A percentile compares a stretch with the other conserved stretches of the same genome.
phyloP scores from a whole-genome alignment of 2,329 filamentous ascomycete species.

The Fusarium lateritium region DNA sequence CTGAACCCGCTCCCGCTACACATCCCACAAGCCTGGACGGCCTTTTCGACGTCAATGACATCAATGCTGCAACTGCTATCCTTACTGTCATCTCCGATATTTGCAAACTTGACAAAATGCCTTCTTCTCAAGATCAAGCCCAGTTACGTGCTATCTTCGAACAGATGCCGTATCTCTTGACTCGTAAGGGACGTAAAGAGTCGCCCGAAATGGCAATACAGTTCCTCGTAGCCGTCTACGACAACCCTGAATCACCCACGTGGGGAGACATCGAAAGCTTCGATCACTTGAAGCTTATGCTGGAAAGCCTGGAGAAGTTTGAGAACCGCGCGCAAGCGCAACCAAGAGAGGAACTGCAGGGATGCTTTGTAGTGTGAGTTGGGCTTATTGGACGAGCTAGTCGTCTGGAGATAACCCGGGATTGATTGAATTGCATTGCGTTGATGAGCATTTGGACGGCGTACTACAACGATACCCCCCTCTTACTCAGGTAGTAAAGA shows the following conservation, averaged over 20 bases:
- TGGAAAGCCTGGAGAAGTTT: slow-evolving; percentile 22
- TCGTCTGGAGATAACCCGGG: background rate
- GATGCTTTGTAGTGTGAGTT: slow-evolving; percentile 24
- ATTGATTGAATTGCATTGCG: slow-evolving; percentile 18
- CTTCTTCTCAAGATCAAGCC: background rate
- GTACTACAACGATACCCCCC: slow-evolving; percentile 33
- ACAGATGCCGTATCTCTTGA: slow-evolving; percentile 32
- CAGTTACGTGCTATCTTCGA: slow-evolving; percentile 8
- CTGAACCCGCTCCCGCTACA: background rate
- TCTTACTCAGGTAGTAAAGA: slow-evolving; percentile 28
- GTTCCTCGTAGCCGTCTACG: slow-evolving; percentile 24
- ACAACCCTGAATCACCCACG: slow-evolving; percentile 5
- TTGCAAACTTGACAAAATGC: slow-evolving; percentile 8
- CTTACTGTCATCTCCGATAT: slow-evolving; percentile 15
- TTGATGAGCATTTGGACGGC: slow-evolving; percentile 35
- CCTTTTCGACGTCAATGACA: slow-evolving; percentile 1
- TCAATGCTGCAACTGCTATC: slow-evolving; percentile 7
- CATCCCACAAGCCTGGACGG: too few relatives aligned
- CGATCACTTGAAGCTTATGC: slow-evolving; percentile 8
- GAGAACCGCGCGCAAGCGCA: slow-evolving; percentile 6
- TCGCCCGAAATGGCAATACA: slow-evolving; percentile 1
- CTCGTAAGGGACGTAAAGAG: background rate
- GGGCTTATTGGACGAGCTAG: background rate
- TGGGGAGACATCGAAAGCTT: slow-evolving; percentile 34
- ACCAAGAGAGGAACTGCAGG: slow-evolving; percentile 17